These are phyloP conservation scores for Leccinum uliginosum DNA, from an alignment of 768 basidiomycete species.

Conservation along the genomic window DNA sequence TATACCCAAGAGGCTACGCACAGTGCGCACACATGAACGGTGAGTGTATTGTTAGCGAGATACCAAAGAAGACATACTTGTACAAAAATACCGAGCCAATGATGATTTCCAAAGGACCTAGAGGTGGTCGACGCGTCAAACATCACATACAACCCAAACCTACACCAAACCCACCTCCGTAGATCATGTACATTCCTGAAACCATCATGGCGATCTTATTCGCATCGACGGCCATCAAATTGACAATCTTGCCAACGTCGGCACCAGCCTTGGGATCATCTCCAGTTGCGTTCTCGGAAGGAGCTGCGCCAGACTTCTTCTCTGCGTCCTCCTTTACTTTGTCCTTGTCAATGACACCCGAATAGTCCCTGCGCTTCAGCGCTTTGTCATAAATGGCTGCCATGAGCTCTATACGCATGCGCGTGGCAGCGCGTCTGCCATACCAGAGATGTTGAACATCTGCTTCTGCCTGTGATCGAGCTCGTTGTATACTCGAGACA, in stretches of 20 bases:
- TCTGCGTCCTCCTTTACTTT: conserved; percentile 25
- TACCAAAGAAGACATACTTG: conserved; percentile 40
- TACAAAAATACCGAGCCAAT: conserved; percentile 74
- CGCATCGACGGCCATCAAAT: conserved; percentile 80
- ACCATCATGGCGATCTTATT: conserved; percentile 54
- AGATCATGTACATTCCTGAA: conserved; percentile 60
- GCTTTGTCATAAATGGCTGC: conserved; percentile 87
- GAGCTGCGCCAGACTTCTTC: conserved; percentile 15
- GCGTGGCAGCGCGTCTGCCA: conserved; percentile 67
- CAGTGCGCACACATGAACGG: conserved; percentile 38
- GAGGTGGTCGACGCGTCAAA: not conserved
- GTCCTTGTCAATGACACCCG: conserved; percentile 63
- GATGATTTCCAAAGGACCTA: conserved; percentile 73
- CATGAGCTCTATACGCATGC: conserved; percentile 78
- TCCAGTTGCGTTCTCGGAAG: conserved; percentile 25
- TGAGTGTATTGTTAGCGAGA: not conserved
- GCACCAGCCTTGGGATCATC: conserved; percentile 70
- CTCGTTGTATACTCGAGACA: not conserved
- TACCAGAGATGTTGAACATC: conserved; percentile 79
- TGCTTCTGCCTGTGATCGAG: conserved; percentile 44
- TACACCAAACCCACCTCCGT: conserved; percentile 44
- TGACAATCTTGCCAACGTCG: conserved; percentile 86
- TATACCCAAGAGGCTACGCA: conserved; percentile 46
- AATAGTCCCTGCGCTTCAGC: conserved; percentile 77
- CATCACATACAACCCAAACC: not conserved